Conservation (phyloP, 768 basidiomycete species). For the Coprinopsis strossmayeri region DNA sequence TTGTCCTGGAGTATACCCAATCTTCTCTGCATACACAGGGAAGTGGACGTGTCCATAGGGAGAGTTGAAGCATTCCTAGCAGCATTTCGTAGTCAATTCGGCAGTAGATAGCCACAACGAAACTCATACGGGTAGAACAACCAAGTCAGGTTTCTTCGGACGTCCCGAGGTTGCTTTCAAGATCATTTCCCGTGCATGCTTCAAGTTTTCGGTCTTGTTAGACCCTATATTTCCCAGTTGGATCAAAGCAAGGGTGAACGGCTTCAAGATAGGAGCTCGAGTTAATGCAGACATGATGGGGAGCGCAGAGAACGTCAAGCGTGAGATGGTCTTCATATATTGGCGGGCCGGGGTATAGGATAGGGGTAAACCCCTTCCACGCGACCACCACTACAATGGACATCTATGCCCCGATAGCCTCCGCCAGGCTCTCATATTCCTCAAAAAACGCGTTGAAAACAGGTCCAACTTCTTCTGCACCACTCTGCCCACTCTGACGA, state of each 20-base stretch:
- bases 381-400: neutral
- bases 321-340: neutral
- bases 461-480: neutral
- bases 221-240: constrained; percentile 75
- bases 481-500: neutral
- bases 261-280: constrained; percentile 34
- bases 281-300: constrained; percentile 7
- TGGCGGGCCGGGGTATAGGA: neutral
- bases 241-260: constrained; percentile 83
- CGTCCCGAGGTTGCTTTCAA: constrained; percentile 50
- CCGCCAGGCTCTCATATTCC: neutral
- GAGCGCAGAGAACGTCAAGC: neutral
- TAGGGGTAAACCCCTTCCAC: neutral
- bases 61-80: constrained; percentile 84
- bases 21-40: constrained; percentile 76
- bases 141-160: constrained; percentile 61
- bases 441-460: neutral
- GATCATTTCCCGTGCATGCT: constrained; percentile 77
- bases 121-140: constrained; percentile 72
- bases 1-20: constrained; percentile 53
- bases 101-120: too few relatives aligned
- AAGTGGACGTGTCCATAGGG: constrained; percentile 80
- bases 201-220: constrained; percentile 74
- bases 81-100: too few relatives aligned
- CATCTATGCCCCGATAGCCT: neutral